These are phyloP conservation scores for Jatropha podagrica DNA, from an alignment of 441 rosid genomes.

Conservation along the genomic window DNA sequence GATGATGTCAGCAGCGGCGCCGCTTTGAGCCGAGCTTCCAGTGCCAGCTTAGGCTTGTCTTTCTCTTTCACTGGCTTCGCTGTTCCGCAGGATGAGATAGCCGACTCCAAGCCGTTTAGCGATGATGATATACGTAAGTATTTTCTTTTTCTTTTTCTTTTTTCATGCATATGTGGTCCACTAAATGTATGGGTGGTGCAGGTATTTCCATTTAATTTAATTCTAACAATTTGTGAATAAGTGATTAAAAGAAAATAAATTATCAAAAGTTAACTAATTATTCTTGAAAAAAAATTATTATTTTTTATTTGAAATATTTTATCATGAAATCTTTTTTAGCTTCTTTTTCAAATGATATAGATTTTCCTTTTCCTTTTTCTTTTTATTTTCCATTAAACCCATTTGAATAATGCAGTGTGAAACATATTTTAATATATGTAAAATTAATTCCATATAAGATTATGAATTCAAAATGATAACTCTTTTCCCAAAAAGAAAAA, in stretches of 20 bases:
- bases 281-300: no score
- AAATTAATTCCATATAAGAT: no score
- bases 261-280: no score
- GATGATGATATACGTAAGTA: constrained; percentile 81
- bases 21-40: constrained; percentile 90
- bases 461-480: no score
- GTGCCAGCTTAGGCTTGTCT: constrained; percentile 87
- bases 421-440: no score
- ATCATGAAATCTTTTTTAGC: no score
- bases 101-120: constrained; percentile 78
- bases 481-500: background rate
- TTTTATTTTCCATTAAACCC: no score
- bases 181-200: constrained; percentile 13
- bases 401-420: background rate
- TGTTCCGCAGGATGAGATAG: constrained; percentile 76
- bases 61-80: constrained; percentile 93
- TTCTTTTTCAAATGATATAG: background rate
- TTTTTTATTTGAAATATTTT: no score
- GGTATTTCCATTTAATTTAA: background rate
- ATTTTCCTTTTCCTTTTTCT: no score
- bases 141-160: background rate
- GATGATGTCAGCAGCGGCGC: constrained; percentile 84
- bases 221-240: background rate
- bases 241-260: background rate
- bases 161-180: constrained; percentile 27